Evolutionary conservation across 2,329 filamentous ascomycete genomes (phyloP).

Genomic region (Calonectria crousiana): DNA sequence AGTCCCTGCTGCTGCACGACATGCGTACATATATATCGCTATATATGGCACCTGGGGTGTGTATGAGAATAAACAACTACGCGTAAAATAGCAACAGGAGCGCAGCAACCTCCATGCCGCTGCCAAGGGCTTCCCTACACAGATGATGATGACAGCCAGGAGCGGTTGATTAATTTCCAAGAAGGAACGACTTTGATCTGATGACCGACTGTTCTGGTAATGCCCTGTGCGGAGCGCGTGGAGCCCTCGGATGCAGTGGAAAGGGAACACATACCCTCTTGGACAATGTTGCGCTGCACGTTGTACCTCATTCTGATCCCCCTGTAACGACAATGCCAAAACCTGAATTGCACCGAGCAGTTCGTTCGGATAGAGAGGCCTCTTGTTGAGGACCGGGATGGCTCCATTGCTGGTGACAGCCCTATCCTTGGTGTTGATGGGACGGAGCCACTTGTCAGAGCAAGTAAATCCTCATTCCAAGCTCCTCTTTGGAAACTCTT

Average conservation of each 20-base stretch:
- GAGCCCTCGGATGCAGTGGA: conserved; percentile 30
- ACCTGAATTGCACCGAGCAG: conserved; percentile 33
- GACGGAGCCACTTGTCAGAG: not conserved
- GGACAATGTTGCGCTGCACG: conserved; percentile 15
- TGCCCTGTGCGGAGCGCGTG: conserved; percentile 26
- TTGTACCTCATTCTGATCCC: conserved; percentile 18
- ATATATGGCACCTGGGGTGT: conserved; percentile 37
- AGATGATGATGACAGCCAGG: conserved; percentile 36
- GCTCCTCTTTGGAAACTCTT: conserved; percentile 27
- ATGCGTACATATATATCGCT: conserved; percentile 43
- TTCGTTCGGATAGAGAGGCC: conserved; percentile 23
- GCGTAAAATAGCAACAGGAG: not conserved
- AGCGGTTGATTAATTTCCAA: conserved; percentile 26
- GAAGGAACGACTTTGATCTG: conserved; percentile 33
- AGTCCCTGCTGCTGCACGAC: conserved; percentile 43
- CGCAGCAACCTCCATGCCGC: not conserved
- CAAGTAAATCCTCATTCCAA: conserved; percentile 13
- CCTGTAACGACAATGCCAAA: conserved; percentile 34
- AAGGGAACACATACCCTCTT: conserved; percentile 25
- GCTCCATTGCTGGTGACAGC: not conserved
- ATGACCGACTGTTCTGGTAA: conserved; percentile 30
- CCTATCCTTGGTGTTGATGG: conserved; percentile 17
- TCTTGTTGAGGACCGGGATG: not conserved
- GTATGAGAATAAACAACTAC: conserved; percentile 13
- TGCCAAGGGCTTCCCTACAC: not conserved